Percentiles rank a stretch among this genome's conserved stretches.
phyloP scores from a whole-genome alignment of 106 monocot genomes.

The Narthecium ossifragum region DNA sequence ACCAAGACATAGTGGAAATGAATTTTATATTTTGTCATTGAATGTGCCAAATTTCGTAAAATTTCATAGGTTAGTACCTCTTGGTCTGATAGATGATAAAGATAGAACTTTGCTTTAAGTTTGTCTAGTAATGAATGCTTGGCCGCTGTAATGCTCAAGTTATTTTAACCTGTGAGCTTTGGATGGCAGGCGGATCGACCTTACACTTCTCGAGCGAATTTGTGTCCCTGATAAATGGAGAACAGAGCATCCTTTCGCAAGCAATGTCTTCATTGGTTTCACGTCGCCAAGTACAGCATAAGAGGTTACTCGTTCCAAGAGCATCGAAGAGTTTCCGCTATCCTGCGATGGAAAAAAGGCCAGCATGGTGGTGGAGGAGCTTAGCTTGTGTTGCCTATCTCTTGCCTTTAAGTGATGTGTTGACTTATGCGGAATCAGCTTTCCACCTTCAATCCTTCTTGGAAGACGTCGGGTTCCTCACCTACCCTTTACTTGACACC shows the following conservation, averaged over 20 bases:
- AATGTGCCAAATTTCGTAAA: too few species aligned
- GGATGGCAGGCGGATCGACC: neutral
- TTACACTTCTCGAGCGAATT: neutral
- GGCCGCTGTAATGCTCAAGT: too few species aligned
- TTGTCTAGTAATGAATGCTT: too few species aligned
- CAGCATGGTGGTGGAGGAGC: slow-evolving; percentile 13
- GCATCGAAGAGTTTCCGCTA: slow-evolving; percentile 4
- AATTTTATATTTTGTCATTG: too few species aligned
- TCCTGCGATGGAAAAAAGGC: neutral
- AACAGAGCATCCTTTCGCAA: too few species aligned
- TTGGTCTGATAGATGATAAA: too few species aligned
- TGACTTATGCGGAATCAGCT: neutral
- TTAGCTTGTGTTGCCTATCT: slow-evolving; percentile 6
- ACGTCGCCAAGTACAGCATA: too few species aligned
- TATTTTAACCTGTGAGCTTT: too few species aligned
- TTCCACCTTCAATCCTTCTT: slow-evolving; percentile 4
- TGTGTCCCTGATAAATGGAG: neutral
- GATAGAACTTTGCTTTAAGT: too few species aligned
- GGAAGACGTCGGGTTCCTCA: neutral
- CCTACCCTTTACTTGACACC: slow-evolving; percentile 2
- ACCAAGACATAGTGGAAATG: too few species aligned
- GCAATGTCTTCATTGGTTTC: too few species aligned
- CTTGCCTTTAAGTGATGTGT: neutral
- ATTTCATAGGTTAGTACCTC: too few species aligned
- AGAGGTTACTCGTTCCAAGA: neutral